These are phyloP conservation scores for Coemansia sp. DNA, from an alignment of 192 early-diverging fungal species.

Conservation along the genomic window DNA sequence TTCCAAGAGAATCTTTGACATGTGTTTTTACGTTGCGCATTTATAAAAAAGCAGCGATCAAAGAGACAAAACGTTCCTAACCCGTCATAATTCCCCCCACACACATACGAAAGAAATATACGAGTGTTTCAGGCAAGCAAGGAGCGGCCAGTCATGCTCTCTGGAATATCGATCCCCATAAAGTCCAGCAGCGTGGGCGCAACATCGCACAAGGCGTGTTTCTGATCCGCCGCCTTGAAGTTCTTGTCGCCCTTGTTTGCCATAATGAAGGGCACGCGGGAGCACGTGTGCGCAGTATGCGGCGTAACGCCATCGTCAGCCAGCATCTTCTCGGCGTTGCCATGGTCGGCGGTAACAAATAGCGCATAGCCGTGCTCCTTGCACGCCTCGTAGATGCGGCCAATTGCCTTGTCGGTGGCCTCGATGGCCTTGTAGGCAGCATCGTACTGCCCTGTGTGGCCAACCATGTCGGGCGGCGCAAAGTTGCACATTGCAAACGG, in stretches of 20 bases:
- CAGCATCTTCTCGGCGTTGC: constrained; percentile 99
- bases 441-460: constrained; percentile 96
- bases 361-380: constrained; percentile 84
- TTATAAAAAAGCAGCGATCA: too few species aligned
- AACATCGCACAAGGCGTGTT: constrained; percentile 91
- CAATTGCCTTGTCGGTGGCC: constrained; percentile 95
- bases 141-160: constrained; percentile 91
- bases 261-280: constrained; percentile 93
- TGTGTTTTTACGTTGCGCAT: too few species aligned
- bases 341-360: constrained; percentile 98
- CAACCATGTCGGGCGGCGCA: constrained; percentile 97
- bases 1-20: background rate
- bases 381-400: constrained; percentile 91
- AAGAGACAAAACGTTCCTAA: too few species aligned
- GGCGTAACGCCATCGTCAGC: constrained; percentile 80
- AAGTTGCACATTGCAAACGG: constrained; percentile 99
- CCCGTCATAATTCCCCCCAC: too few species aligned
- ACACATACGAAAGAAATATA: too few species aligned
- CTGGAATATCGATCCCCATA: constrained; percentile 92
- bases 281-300: constrained; percentile 96
- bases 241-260: constrained; percentile 50
- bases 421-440: constrained; percentile 89
- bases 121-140: constrained; percentile 50
- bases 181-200: constrained; percentile 92
- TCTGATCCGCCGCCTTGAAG: constrained; percentile 56